Conservation (phyloP, 116 monocot species). For the Thalassia testudinum region DNA sequence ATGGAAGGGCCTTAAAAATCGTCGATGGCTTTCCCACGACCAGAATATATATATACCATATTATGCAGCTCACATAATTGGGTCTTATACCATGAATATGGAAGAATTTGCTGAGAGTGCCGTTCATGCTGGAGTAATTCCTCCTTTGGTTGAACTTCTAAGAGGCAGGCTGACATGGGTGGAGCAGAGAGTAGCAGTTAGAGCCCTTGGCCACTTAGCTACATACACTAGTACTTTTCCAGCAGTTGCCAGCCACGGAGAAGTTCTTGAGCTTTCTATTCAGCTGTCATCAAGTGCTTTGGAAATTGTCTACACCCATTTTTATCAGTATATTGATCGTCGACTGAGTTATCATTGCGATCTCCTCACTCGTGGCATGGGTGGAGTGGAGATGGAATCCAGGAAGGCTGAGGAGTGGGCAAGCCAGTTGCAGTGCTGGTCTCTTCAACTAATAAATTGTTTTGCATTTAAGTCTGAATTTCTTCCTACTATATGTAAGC, state of each 20-base stretch:
- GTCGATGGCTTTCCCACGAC: conserved; percentile 89
- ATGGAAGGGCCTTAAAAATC: conserved; percentile 87
- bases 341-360: conserved; percentile 91
- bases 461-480: conserved; percentile 97
- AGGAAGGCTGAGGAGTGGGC: conserved; percentile 99
- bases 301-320: conserved; percentile 95
- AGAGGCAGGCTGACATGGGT: conserved; percentile 98
- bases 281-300: conserved; percentile 81
- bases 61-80: conserved; percentile 97
- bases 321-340: conserved; percentile 73
- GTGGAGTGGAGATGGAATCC: conserved; percentile 95
- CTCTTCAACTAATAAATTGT: conserved; percentile 95
- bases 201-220: conserved; percentile 90
- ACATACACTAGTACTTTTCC: conserved; percentile 88
- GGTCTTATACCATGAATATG: conserved; percentile 99
- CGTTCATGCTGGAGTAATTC: conserved; percentile 82
- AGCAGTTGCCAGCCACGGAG: conserved; percentile 68
- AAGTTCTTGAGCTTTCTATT: conserved; percentile 85
- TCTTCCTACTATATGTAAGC: conserved; percentile 80
- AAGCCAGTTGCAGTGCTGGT: conserved; percentile 98
- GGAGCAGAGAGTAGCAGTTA: conserved; percentile 91
- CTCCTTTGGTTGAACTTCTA: conserved; percentile 85
- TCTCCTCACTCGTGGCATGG: conserved; percentile 98
- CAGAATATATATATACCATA: conserved; percentile 98
- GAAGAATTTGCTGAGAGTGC: conserved; percentile 90